A percentile compares a stretch with the other conserved stretches of the same genome.
Evolutionary conservation across 495 filamentous ascomycete genomes (phyloP).

Genomic region (Lophium mytilinum): DNA sequence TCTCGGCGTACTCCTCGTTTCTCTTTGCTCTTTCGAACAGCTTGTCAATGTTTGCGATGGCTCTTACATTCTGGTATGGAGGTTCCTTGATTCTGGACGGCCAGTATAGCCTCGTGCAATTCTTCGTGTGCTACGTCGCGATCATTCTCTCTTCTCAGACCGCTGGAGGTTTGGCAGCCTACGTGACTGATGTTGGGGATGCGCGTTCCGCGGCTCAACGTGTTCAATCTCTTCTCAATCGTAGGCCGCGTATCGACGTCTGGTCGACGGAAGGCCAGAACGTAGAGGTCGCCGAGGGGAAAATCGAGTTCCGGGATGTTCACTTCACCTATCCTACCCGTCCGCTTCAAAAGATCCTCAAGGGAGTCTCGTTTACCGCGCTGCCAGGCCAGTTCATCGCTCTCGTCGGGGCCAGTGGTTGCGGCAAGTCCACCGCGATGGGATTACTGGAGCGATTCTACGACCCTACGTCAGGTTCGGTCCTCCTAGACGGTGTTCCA

Average conservation of each 20-base stretch:
- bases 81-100: slow-evolving; percentile 63
- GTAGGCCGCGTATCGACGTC: slow-evolving; percentile 66
- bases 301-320: slow-evolving; percentile 25
- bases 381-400: slow-evolving; percentile 29
- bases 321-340: slow-evolving; percentile 26
- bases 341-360: slow-evolving; percentile 18
- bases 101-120: slow-evolving; percentile 69
- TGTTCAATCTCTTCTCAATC: slow-evolving; percentile 72
- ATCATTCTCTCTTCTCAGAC: slow-evolving; percentile 79
- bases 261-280: slow-evolving; percentile 50
- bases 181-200: slow-evolving; percentile 81
- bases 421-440: slow-evolving; percentile 29
- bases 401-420: slow-evolving; percentile 28
- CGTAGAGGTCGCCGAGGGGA: slow-evolving; percentile 10
- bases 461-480: slow-evolving; percentile 19
- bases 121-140: slow-evolving; percentile 76
- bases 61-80: slow-evolving; percentile 93
- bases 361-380: slow-evolving; percentile 22
- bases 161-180: slow-evolving; percentile 81
- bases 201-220: slow-evolving; percentile 70
- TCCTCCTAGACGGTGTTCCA: slow-evolving; percentile 23
- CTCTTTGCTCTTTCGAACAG: slow-evolving; percentile 76
- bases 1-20: slow-evolving; percentile 56
- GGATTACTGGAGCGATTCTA: slow-evolving; percentile 30
- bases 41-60: slow-evolving; percentile 71